These are phyloP conservation scores for Ustilago sp. DNA, from an alignment of 1,284 basidiomycete genomes.

Conservation along the genomic window DNA sequence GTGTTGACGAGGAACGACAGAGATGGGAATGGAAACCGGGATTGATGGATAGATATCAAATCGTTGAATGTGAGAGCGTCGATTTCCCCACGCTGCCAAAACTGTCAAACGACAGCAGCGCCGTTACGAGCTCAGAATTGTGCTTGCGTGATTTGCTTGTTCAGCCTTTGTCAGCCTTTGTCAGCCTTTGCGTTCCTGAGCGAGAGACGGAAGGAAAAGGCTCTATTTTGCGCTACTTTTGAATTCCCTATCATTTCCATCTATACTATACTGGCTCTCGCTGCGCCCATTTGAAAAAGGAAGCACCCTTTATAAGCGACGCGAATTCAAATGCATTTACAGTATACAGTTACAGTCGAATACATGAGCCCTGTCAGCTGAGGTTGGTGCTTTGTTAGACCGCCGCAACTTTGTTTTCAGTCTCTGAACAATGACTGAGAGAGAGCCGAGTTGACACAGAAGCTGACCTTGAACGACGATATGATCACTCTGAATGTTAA, in stretches of 20 bases:
- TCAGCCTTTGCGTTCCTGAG: background rate
- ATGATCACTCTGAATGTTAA: background rate
- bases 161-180: background rate
- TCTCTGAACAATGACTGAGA: no score
- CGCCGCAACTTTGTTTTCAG: no score
- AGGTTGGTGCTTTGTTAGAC: no score
- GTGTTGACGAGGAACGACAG: background rate
- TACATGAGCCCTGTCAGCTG: no score
- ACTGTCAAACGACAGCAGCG: background rate
- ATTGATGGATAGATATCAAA: no score
- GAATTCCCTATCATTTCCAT: background rate
- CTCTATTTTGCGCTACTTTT: background rate
- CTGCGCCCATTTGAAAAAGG: background rate
- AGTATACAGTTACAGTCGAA: no score
- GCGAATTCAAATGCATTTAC: background rate
- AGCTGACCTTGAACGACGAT: no score
- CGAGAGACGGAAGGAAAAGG: background rate
- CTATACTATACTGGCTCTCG: background rate
- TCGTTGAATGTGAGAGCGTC: background rate
- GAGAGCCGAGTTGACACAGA: no score
- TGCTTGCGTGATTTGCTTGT: background rate
- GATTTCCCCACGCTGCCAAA: background rate
- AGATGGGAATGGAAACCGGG: background rate
- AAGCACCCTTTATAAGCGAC: background rate
- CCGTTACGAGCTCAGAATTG: conserved; percentile 4